phyloP scores from a whole-genome alignment of 352 stramenopile genomes.

The Globisporangium acanthophoron region DNA sequence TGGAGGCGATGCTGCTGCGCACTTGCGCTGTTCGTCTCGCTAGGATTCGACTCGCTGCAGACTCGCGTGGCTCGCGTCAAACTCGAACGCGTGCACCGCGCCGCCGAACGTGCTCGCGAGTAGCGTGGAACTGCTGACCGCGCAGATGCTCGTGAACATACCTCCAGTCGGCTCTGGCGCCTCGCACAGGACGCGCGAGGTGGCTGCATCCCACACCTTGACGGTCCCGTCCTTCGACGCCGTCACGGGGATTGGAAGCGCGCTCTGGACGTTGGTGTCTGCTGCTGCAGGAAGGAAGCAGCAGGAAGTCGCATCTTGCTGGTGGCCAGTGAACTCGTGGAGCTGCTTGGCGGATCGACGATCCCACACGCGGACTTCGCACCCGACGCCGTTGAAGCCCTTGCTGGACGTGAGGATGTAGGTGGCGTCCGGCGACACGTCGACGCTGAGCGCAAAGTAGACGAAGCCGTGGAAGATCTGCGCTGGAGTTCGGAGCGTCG shows the following conservation, averaged over 20 bases:
- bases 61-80: conserved; percentile 15
- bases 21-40: background rate
- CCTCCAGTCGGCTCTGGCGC: conserved; percentile 30
- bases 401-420: conserved; percentile 84
- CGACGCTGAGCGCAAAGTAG: conserved; percentile 75
- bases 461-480: conserved; percentile 67
- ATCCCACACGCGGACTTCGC: conserved; percentile 77
- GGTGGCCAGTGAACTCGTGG: conserved; percentile 49
- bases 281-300: conserved; percentile 41
- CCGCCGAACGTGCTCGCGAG: conserved; percentile 59
- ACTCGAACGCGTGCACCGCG: conserved; percentile 34
- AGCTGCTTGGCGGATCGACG: conserved; percentile 57
- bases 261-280: background rate
- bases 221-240: conserved; percentile 79
- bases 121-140: conserved; percentile 22
- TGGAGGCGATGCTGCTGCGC: too few relatives aligned
- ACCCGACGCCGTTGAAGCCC: conserved; percentile 78
- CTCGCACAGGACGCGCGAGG: conserved; percentile 29
- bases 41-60: conserved; percentile 3
- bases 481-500: conserved; percentile 32
- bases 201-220: conserved; percentile 57
- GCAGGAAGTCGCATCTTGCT: conserved; percentile 73
- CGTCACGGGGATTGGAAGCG: conserved; percentile 35
- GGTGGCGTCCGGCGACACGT: conserved; percentile 35
- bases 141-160: conserved; percentile 68